Conservation (phyloP, 306 rosid genomes). For the Crataegus laevigata region DNA sequence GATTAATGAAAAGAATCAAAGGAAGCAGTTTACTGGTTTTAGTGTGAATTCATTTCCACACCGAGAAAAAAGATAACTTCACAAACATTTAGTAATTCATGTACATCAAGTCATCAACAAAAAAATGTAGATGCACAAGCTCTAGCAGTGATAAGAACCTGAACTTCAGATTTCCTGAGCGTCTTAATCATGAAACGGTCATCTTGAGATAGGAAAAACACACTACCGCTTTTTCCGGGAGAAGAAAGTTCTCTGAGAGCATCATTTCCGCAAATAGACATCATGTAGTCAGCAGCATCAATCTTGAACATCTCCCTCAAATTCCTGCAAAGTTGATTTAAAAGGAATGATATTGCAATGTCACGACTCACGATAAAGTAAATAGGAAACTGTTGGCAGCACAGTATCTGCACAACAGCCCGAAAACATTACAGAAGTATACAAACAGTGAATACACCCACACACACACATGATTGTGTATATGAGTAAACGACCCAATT, state of each 20-base stretch:
- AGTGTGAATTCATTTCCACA: background rate
- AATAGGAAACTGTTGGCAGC: background rate
- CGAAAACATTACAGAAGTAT: background rate
- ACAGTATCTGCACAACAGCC: no score
- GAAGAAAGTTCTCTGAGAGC: constrained; percentile 94
- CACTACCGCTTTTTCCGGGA: constrained; percentile 99
- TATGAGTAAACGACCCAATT: background rate
- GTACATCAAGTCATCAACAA: background rate
- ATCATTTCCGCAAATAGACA: constrained; percentile 99
- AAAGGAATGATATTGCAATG: constrained; percentile 7
- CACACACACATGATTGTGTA: background rate
- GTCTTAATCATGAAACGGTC: constrained; percentile 98
- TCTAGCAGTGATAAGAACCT: constrained; percentile 52
- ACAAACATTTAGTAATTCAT: background rate
- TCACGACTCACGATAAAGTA: constrained; percentile 1
- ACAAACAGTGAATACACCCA: background rate
- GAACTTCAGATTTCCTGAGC: constrained; percentile 93
- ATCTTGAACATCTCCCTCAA: constrained; percentile 96
- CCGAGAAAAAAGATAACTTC: background rate
- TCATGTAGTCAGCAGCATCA: constrained; percentile 99
- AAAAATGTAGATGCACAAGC: constrained; percentile 6
- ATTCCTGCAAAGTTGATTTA: constrained; percentile 46
- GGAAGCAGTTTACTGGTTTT: background rate
- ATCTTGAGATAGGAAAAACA: constrained; percentile 94
- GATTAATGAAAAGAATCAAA: background rate